A percentile compares a stretch with the other conserved stretches of the same genome.
Conservation (phyloP, 1,284 basidiomycete species). For the Entoloma clypeatum region DNA sequence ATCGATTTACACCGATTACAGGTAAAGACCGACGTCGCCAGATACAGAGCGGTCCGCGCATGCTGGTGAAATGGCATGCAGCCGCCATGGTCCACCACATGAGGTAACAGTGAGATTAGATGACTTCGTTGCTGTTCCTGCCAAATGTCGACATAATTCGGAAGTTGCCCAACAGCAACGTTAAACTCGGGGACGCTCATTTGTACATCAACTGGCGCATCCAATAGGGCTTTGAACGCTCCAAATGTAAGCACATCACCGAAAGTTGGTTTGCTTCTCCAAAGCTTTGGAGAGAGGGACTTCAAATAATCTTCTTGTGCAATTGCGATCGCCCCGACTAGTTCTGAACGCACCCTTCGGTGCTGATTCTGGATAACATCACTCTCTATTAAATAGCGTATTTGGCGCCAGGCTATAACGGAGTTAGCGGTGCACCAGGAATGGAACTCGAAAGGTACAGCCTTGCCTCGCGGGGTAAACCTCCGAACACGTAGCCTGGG, state of each 20-base stretch:
- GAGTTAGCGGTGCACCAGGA: neutral
- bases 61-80: neutral
- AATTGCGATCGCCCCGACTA: too few relatives aligned
- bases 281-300: too few relatives aligned
- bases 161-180: slow-evolving; percentile 2
- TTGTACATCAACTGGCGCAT: slow-evolving; percentile 1
- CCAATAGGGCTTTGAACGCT: neutral
- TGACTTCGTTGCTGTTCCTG: slow-evolving; percentile 5
- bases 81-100: neutral
- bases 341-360: too few relatives aligned
- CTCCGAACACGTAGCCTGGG: neutral
- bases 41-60: neutral
- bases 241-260: neutral
- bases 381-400: neutral
- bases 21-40: slow-evolving; percentile 15
- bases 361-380: too few relatives aligned
- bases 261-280: too few relatives aligned
- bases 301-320: too few relatives aligned
- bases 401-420: slow-evolving; percentile 5
- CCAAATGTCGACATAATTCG: slow-evolving; percentile 11
- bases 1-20: slow-evolving; percentile 7
- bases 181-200: neutral
- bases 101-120: slow-evolving; percentile 12
- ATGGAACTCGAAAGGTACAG: neutral
- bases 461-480: slow-evolving; percentile 6